phyloP scores from a whole-genome alignment of 768 basidiomycete species.

The Mycena vulgaris region DNA sequence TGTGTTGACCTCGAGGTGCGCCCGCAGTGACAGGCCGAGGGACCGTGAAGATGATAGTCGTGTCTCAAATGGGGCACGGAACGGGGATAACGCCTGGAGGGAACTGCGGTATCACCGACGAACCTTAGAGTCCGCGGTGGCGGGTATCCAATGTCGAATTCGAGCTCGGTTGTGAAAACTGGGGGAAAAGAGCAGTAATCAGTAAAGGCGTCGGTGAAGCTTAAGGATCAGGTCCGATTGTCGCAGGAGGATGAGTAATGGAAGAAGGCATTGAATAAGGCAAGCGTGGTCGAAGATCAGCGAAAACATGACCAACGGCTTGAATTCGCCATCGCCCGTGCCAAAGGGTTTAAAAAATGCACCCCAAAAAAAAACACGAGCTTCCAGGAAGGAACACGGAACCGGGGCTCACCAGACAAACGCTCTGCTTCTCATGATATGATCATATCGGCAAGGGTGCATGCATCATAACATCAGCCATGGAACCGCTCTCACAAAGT shows the following conservation, averaged over 20 bases:
- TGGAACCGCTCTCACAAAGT: constrained; percentile 28
- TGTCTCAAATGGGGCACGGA: constrained; percentile 10
- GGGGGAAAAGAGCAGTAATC: constrained; percentile 10
- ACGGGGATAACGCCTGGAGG: constrained; percentile 18
- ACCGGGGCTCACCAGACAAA: constrained; percentile 37
- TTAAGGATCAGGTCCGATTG: constrained; percentile 26
- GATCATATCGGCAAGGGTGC: constrained; percentile 32
- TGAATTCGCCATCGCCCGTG: constrained; percentile 1
- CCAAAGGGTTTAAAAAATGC: constrained; percentile 18
- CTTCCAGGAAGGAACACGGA: constrained; percentile 19
- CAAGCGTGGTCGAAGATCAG: constrained; percentile 27
- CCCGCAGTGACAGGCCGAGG: constrained; percentile 21
- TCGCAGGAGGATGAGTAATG: constrained; percentile 32
- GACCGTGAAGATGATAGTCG: constrained; percentile 7
- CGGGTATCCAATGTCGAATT: constrained; percentile 1
- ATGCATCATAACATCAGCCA: constrained; percentile 39
- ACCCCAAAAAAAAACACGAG: constrained; percentile 35
- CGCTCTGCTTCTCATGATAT: constrained; percentile 36
- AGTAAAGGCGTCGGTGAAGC: constrained; percentile 11
- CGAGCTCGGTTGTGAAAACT: constrained; percentile 12
- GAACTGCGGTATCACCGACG: constrained; percentile 18
- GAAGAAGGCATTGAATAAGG: constrained; percentile 22
- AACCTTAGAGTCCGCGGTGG: constrained; percentile 22
- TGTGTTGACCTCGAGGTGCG: constrained; percentile 8
- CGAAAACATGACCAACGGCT: constrained; percentile 21